phyloP scores from a whole-genome alignment of 768 basidiomycete species.

The Boletus subparvulus region DNA sequence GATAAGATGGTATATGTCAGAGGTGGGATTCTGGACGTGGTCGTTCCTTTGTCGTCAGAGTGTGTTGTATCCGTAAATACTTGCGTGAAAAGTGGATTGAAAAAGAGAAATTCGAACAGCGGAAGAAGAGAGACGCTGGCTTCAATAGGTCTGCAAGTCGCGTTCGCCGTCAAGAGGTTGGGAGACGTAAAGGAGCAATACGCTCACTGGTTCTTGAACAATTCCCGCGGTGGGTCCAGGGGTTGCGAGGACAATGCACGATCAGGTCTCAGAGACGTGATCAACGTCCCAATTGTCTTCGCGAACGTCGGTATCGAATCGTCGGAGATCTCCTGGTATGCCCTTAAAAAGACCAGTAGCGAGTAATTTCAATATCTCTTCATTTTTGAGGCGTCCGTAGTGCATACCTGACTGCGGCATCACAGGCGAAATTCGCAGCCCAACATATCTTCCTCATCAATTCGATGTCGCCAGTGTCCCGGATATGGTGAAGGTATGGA shows the following conservation, averaged over 20 bases:
- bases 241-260: slow-evolving; percentile 49
- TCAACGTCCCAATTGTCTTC: slow-evolving; percentile 51
- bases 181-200: not conserved
- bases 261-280: slow-evolving; percentile 54
- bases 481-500: slow-evolving; percentile 57
- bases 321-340: slow-evolving; percentile 55
- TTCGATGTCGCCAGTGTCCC: slow-evolving; percentile 45
- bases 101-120: slow-evolving; percentile 57
- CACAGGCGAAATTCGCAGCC: slow-evolving; percentile 54
- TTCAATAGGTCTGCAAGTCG: slow-evolving; percentile 56
- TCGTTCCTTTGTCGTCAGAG: slow-evolving; percentile 26
- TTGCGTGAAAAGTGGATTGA: slow-evolving; percentile 50
- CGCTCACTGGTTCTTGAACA: slow-evolving; percentile 58
- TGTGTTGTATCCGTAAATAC: slow-evolving; percentile 43
- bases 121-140: slow-evolving; percentile 58
- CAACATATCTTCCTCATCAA: slow-evolving; percentile 59
- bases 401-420: slow-evolving; percentile 49
- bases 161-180: not conserved
- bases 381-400: not conserved
- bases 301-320: slow-evolving; percentile 52
- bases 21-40: slow-evolving; percentile 30
- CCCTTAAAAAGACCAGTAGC: slow-evolving; percentile 33
- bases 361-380: not conserved
- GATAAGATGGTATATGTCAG: slow-evolving; percentile 51
- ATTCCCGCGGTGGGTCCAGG: slow-evolving; percentile 47